These are phyloP conservation scores for Chloranthus sessilifolius DNA, from an alignment of 164 flowering plant genomes.

Conservation along the genomic window DNA sequence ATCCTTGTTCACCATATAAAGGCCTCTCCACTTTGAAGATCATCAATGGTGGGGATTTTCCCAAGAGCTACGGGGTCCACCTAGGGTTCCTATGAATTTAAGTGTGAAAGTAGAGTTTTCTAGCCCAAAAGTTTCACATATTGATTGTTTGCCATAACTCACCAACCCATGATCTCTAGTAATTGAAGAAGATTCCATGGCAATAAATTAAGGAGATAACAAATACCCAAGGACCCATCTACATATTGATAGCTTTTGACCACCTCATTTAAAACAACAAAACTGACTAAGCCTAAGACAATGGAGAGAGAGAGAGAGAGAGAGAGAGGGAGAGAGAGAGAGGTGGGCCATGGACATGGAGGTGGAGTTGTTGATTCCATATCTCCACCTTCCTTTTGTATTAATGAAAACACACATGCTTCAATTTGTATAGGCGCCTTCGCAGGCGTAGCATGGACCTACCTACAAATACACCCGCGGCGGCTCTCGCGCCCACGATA, in stretches of 20 bases:
- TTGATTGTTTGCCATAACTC: too few species aligned
- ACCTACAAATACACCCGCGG: neutral
- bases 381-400: neutral
- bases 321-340: slow-evolving; percentile 6
- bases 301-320: neutral
- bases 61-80: too few species aligned
- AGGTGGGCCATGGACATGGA: slow-evolving; percentile 3
- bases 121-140: too few species aligned
- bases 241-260: neutral
- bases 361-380: neutral
- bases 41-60: too few species aligned
- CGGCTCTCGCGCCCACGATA: neutral
- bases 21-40: too few species aligned
- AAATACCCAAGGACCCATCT: neutral
- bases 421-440: neutral
- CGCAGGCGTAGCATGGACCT: neutral
- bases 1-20: too few species aligned
- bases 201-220: too few species aligned
- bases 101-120: too few species aligned
- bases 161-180: too few species aligned
- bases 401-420: slow-evolving; percentile 1
- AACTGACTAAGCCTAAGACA: neutral
- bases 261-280: neutral
- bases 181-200: too few species aligned
- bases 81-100: too few species aligned